Base-by-base conservation (phyloP, 1,284 basidiomycete genomes). In the Amylostereum areolatum region DNA sequence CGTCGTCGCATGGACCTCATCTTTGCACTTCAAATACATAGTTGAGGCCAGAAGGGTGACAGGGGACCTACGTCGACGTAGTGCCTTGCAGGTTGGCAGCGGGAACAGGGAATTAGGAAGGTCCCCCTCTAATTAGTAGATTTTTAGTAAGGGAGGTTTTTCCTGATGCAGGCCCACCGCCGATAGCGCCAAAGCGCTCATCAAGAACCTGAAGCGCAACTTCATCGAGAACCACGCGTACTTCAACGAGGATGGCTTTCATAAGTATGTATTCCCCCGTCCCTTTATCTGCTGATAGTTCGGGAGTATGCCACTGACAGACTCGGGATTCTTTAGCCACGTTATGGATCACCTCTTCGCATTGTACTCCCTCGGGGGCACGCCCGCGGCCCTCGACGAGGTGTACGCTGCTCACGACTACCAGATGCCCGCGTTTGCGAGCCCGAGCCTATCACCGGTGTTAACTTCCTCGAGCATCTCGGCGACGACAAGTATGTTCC, bases 331-430 rank as follows among this genome's bases (percentile, higher is more conserved):
- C 18, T 18, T 18, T 18, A 80, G 77, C 53, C 77, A 81, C 65
- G 64, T 69, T 12, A 60, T 74, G 5, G 78, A 81, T 53, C 76
- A 77, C 46, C 61, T 74, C 3, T 59, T 79, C 18, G 77, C 78
- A 5, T 64, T 75, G 5, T 81, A 76, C 67, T 64, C 67, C 12
- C 60, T 81, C 6, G 78, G 79, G 11, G 76, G 71, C 0, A 63
- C 67, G 35, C 62, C 60, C 0, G 52, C 66, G 10, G 63, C 73
- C 7, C 64, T 81, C 24, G 59, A 68, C 30, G 68, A 67, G 12
- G 74, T 67, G 2, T 79, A 77, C 57, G 55, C 70, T 39, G 62
- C 57, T 3, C 72, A 80, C 50, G 64, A 62, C 27, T 70, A 71
- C 46, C 69, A 74, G 54, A 66, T 62, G 5, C 65, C 67, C 5